Evolutionary conservation across 2,329 filamentous ascomycete species (phyloP), one percentile per base, ranked within the genome.

Genomic region (Arthroderma sp.): DNA sequence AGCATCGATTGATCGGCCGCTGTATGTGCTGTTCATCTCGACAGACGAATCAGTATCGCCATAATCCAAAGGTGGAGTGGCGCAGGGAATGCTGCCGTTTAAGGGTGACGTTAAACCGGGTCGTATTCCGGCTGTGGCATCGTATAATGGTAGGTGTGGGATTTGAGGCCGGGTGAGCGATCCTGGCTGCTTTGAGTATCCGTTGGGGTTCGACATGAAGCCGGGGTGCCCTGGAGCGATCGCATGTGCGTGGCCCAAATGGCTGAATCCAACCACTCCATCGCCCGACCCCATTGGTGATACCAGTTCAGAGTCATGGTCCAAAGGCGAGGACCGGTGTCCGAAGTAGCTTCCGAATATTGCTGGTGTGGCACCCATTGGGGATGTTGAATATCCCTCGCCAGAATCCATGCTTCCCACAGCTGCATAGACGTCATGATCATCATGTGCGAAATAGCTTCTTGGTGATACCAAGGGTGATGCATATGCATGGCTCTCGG

Each of bases 381-480:
- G 60, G 10, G 63, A 65, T 11, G 63, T 57, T 9, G 60, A 51
- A 47, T 63, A 65, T 2, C 66, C 63, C 6, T 65, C 63, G 43
- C 54, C 57, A 22, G 57, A 48, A 33, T 58, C 56, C 28, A 60
- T 49, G 29, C 53, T 57, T 48, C 62, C 61, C 9, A 62, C 58
- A n/a, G 22, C 31, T 10, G 8, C 40, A 50, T 67, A 62, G 36
- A 57, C 57, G 37, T 62, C 40, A 36, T 36, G 34, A 6, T 43
- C 40, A 27, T 43, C 40, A 27, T 31, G 40, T 4, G 40, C 57
- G 6, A 58, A 56, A 48, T 66, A 68, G 6, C 57, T 57, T 42
- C 59, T 63, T 34, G 71, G 66, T 34, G 68, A 71, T 38, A 66
- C 62, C 49, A 73, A 58, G n/a, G 72, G 64, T 36, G 69, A 69